phyloP scores from a whole-genome alignment of 2,329 filamentous ascomycete species.

The Calonectria fujianensis region DNA sequence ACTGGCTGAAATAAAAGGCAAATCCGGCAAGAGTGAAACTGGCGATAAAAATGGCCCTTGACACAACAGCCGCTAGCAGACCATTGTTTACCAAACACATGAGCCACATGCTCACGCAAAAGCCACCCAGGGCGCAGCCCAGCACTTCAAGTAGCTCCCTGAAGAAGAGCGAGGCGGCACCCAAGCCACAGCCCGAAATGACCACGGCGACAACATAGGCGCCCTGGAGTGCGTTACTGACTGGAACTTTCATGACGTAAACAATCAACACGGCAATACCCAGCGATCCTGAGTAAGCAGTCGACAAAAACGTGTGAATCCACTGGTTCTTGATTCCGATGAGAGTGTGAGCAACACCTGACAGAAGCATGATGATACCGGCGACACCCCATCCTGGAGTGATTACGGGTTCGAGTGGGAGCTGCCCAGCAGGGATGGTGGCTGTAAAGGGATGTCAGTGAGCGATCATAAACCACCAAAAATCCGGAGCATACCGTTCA shows the following conservation, averaged over 20 bases:
- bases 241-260: slow-evolving; percentile 89
- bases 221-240: slow-evolving; percentile 85
- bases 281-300: slow-evolving; percentile 82
- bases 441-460: slow-evolving; percentile 56
- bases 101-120: slow-evolving; percentile 93
- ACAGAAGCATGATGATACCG: slow-evolving; percentile 83
- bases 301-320: slow-evolving; percentile 88
- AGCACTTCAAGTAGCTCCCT: slow-evolving; percentile 86
- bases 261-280: slow-evolving; percentile 88
- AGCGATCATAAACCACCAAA: not conserved
- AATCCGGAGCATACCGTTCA: slow-evolving; percentile 58
- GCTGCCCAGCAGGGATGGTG: slow-evolving; percentile 68
- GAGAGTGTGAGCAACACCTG: slow-evolving; percentile 82
- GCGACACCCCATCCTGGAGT: slow-evolving; percentile 89
- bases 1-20: slow-evolving; percentile 85
- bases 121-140: slow-evolving; percentile 91
- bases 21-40: slow-evolving; percentile 81
- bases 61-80: slow-evolving; percentile 76
- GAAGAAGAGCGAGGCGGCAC: slow-evolving; percentile 85
- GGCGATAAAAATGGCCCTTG: slow-evolving; percentile 85
- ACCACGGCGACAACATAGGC: slow-evolving; percentile 89
- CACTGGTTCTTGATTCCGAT: slow-evolving; percentile 89
- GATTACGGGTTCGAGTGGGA: slow-evolving; percentile 84
- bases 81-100: slow-evolving; percentile 86
- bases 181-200: slow-evolving; percentile 83